These are phyloP conservation scores for Arxiozyma slooffiae DNA, from an alignment of 1,139 yeast genomes.

Conservation along the genomic window DNA sequence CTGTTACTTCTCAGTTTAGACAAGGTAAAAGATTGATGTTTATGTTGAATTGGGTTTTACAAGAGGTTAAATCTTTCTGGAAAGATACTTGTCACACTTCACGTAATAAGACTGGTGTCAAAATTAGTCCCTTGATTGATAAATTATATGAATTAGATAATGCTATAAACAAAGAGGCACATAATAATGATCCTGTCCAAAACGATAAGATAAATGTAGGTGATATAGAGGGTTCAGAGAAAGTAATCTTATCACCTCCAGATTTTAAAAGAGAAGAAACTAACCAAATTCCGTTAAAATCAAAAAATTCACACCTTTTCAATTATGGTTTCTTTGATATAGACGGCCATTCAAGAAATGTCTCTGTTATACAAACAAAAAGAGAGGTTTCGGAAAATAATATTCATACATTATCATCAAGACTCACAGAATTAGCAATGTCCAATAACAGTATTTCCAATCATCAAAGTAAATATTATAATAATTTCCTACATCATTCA, in stretches of 20 bases:
- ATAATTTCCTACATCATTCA: conserved; percentile 10
- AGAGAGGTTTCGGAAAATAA: conserved; percentile 3
- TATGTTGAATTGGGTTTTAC: conserved; percentile 52
- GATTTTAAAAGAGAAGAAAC: neutral
- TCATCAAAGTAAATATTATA: neutral
- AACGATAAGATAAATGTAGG: neutral
- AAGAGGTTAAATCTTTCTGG: conserved; percentile 43
- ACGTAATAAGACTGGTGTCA: conserved; percentile 31
- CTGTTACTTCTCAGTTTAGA: conserved; percentile 58
- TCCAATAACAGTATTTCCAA: neutral
- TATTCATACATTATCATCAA: conserved; percentile 12
- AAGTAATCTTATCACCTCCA: neutral
- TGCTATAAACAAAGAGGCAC: conserved; percentile 12
- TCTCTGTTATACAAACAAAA: conserved; percentile 15
- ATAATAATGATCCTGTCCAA: neutral
- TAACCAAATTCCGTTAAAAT: conserved; percentile 13
- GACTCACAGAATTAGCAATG: conserved; percentile 15
- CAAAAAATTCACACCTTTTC: conserved; percentile 27
- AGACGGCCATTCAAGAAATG: conserved; percentile 37
- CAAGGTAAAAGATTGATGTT: conserved; percentile 61
- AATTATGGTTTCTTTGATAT: conserved; percentile 72
- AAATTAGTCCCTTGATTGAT: conserved; percentile 30
- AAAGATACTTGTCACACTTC: conserved; percentile 32
- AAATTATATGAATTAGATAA: conserved; percentile 28
- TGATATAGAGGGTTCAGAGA: neutral